Evolutionary conservation across 805 yeast species (phyloP).

Genomic region (Hanseniaspora guilliermondii): DNA sequence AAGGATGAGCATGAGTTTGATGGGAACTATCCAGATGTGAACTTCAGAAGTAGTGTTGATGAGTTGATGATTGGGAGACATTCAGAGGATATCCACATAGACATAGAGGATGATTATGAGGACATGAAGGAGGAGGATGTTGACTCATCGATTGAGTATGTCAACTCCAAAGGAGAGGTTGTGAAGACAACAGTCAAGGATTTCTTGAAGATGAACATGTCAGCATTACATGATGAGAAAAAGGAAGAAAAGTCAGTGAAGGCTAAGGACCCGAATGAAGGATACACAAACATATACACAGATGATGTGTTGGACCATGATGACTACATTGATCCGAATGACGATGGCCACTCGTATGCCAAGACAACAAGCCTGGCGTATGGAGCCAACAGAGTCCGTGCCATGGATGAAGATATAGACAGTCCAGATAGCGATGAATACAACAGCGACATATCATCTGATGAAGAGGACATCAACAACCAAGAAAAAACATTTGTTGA

Average conservation of each 20-base stretch:
- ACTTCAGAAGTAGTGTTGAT: slow-evolving; percentile 15
- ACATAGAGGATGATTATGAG: slow-evolving; percentile 21
- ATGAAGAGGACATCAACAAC: slow-evolving; percentile 15
- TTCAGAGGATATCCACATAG: slow-evolving; percentile 14
- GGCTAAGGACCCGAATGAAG: neutral
- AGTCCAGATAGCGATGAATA: slow-evolving; percentile 18
- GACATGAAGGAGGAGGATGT: slow-evolving; percentile 22
- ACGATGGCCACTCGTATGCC: slow-evolving; percentile 65
- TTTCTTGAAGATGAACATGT: slow-evolving; percentile 41
- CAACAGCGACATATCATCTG: slow-evolving; percentile 15
- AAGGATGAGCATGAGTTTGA: neutral
- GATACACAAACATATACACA: slow-evolving; percentile 3
- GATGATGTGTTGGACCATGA: slow-evolving; percentile 33
- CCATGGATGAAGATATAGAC: slow-evolving; percentile 16
- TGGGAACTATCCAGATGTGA: slow-evolving; percentile 15
- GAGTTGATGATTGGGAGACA: slow-evolving; percentile 13
- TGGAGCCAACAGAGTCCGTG: slow-evolving; percentile 14
- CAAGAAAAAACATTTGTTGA: neutral
- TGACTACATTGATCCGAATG: slow-evolving; percentile 68
- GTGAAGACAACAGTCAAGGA: slow-evolving; percentile 9
- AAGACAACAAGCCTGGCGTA: slow-evolving; percentile 25
- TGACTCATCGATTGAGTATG: slow-evolving; percentile 14
- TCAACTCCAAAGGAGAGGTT: slow-evolving; percentile 6
- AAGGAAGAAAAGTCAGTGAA: neutral
- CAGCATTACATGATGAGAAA: slow-evolving; percentile 38